phyloP scores from a whole-genome alignment of 192 early-diverging fungal species.

The Backusella parvicylindrica region DNA sequence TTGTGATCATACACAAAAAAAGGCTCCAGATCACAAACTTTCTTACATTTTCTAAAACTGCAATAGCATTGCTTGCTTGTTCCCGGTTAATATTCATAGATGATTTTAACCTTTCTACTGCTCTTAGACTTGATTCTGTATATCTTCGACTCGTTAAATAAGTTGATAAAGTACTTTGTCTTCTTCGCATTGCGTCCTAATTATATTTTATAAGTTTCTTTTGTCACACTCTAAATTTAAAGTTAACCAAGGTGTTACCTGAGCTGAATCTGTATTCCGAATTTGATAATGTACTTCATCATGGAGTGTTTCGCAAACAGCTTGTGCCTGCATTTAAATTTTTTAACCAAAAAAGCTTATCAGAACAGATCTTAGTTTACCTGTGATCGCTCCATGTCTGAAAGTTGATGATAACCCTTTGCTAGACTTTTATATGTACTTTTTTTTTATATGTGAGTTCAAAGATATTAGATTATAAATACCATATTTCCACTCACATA shows the following conservation, averaged over 20 bases:
- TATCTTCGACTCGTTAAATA: slow-evolving; percentile 20
- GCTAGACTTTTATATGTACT: slow-evolving; percentile 26
- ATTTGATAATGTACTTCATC: slow-evolving; percentile 29
- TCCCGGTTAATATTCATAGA: slow-evolving; percentile 22
- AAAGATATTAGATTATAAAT: not conserved
- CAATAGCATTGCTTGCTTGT: slow-evolving; percentile 25
- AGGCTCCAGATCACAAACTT: not conserved
- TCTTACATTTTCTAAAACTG: slow-evolving; percentile 23
- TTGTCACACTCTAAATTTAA: not conserved
- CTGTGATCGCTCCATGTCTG: slow-evolving; percentile 24
- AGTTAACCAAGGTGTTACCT: slow-evolving; percentile 8
- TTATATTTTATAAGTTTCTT: too few relatives aligned
- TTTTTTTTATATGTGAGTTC: not conserved
- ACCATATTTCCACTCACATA: slow-evolving; percentile 22
- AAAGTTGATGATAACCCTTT: slow-evolving; percentile 22
- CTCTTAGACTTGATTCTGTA: slow-evolving; percentile 18
- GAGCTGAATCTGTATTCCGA: slow-evolving; percentile 15
- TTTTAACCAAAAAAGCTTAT: not conserved
- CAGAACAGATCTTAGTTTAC: not conserved
- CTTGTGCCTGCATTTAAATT: not conserved
- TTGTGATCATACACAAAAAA: not conserved
- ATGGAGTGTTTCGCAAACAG: not conserved
- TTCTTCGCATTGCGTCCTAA: slow-evolving; percentile 15
- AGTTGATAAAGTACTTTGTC: slow-evolving; percentile 19
- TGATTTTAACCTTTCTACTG: slow-evolving; percentile 31